Percentiles rank a stretch among this genome's conserved stretches.
These are phyloP conservation scores for Skeletonema menzelii DNA, from an alignment of 108 stramenopile genomes.

Conservation along the genomic window DNA sequence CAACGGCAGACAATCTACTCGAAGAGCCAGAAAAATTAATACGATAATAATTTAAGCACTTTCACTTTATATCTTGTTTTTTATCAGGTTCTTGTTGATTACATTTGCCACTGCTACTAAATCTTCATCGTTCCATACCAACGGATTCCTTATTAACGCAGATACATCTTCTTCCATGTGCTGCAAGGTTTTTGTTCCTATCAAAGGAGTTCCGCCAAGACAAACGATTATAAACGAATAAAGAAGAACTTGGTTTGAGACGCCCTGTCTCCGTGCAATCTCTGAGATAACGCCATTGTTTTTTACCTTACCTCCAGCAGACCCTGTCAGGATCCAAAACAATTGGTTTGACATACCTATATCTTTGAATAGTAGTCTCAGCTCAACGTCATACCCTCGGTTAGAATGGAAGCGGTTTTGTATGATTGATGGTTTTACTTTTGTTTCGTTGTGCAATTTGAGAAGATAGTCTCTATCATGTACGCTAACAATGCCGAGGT, in stretches of 20 bases:
- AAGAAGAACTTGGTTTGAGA: slow-evolving; percentile 26
- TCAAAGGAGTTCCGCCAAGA: slow-evolving; percentile 27
- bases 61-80: slow-evolving; percentile 4
- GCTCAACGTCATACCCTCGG: slow-evolving; percentile 32
- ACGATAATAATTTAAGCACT: background rate
- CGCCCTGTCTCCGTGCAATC: slow-evolving; percentile 22
- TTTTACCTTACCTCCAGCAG: slow-evolving; percentile 25
- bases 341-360: slow-evolving; percentile 23
- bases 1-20: background rate
- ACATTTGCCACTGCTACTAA: slow-evolving; percentile 19
- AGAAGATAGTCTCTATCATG: slow-evolving; percentile 38
- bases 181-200: slow-evolving; percentile 14
- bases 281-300: slow-evolving; percentile 20
- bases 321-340: slow-evolving; percentile 39
- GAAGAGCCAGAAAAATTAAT: background rate
- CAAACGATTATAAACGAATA: slow-evolving; percentile 27
- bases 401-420: slow-evolving; percentile 53
- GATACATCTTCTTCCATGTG: slow-evolving; percentile 38
- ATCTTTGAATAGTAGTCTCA: slow-evolving; percentile 19
- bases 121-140: slow-evolving; percentile 19
- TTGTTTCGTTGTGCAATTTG: slow-evolving; percentile 18
- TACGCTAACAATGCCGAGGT: slow-evolving; percentile 42
- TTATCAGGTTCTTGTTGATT: slow-evolving; percentile 17
- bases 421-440: slow-evolving; percentile 41
- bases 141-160: slow-evolving; percentile 9